phyloP scores from a whole-genome alignment of 169 alveolate genomes.

The Plasmodium gaboni region DNA sequence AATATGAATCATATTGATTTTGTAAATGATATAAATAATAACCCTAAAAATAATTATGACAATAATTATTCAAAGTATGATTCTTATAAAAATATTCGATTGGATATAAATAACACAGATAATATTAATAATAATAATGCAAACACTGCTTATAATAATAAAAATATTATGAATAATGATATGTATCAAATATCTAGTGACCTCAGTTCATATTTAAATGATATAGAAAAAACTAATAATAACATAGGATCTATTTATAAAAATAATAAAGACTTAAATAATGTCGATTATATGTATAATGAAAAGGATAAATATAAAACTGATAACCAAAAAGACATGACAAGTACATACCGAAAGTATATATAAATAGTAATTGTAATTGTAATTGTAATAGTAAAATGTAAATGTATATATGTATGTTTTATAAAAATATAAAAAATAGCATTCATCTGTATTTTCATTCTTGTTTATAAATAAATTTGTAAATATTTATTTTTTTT shows the following conservation, averaged over 20 bases:
- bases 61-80: conserved; percentile 34
- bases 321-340: conserved; percentile 2
- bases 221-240: conserved; percentile 5
- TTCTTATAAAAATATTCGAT: conserved; percentile 23
- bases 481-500: not conserved
- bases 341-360: conserved; percentile 17
- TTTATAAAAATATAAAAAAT: not conserved
- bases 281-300: conserved; percentile 17
- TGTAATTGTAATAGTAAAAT: too few species aligned
- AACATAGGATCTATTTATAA: conserved; percentile 16
- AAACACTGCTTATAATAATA: not conserved
- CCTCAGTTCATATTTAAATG: conserved; percentile 3
- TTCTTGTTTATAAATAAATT: not conserved
- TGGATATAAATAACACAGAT: conserved; percentile 18
- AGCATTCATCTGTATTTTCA: not conserved
- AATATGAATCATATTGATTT: conserved; percentile 9
- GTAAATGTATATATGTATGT: not conserved
- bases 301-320: conserved; percentile 1
- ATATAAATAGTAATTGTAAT: not conserved
- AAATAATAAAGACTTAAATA: conserved; percentile 20
- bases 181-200: conserved; percentile 20
- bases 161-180: too few species aligned
- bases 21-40: conserved; percentile 7
- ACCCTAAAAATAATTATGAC: conserved; percentile 20
- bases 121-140: conserved; percentile 1